phyloP scores from a whole-genome alignment of 1,284 basidiomycete genomes.

The Mycena sp. region DNA sequence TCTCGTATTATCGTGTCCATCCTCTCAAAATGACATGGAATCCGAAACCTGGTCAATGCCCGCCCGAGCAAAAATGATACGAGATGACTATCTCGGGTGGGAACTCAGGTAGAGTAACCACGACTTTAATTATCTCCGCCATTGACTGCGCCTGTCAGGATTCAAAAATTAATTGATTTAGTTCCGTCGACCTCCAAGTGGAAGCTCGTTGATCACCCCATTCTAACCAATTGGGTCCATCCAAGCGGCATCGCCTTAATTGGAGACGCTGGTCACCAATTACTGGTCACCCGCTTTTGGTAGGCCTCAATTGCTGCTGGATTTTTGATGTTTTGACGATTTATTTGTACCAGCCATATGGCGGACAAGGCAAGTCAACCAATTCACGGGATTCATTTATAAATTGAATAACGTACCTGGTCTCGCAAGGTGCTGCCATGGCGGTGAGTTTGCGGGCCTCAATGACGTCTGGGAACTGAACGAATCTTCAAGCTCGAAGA shows the following conservation, averaged over 20 bases:
- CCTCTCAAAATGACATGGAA: background rate
- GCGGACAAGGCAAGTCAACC: slow-evolving; percentile 5
- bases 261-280: no score
- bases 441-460: background rate
- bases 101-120: background rate
- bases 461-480: background rate
- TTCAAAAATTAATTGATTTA: background rate
- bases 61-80: background rate
- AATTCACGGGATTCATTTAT: background rate
- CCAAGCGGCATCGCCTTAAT: no score
- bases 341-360: slow-evolving; percentile 2
- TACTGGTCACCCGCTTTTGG: background rate
- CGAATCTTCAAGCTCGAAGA: background rate
- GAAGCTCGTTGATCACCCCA: background rate
- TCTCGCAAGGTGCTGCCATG: slow-evolving; percentile 8
- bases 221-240: background rate
- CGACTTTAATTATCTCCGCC: background rate
- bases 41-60: background rate
- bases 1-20: background rate
- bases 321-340: background rate
- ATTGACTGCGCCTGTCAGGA: background rate
- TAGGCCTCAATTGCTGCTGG: background rate
- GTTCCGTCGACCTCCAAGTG: background rate
- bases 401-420: background rate
- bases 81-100: background rate